These are phyloP conservation scores for Pseudogymnoascus sp. DNA, from an alignment of 2,329 filamentous ascomycete genomes.

Conservation along the genomic window DNA sequence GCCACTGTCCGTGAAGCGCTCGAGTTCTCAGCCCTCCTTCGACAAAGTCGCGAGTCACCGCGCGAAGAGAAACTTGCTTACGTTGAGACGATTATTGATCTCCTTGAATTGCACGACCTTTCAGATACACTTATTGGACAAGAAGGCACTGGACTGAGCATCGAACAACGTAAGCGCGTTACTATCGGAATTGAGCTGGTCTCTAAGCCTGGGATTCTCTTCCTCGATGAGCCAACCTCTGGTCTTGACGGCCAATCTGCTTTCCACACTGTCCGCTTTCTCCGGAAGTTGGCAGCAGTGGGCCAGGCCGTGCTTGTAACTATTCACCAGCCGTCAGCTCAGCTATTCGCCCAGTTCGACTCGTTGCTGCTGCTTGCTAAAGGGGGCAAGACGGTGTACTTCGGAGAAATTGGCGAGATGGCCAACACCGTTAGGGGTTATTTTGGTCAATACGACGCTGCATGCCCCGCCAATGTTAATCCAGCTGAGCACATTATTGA, in stretches of 20 bases:
- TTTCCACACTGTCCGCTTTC: constrained; percentile 54
- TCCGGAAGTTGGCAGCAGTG: constrained; percentile 50
- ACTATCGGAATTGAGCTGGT: constrained; percentile 53
- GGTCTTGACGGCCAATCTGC: constrained; percentile 57
- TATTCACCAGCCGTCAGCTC: constrained; percentile 46
- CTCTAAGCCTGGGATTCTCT: constrained; percentile 49
- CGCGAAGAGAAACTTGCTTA: constrained; percentile 71
- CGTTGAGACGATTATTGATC: constrained; percentile 68
- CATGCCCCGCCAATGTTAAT: constrained; percentile 43
- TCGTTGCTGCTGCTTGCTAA: constrained; percentile 54
- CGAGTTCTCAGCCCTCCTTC: constrained; percentile 78
- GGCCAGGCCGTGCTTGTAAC: constrained; percentile 48
- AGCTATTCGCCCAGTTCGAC: constrained; percentile 50
- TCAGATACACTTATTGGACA: constrained; percentile 57
- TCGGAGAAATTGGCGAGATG: constrained; percentile 56
- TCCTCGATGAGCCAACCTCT: constrained; percentile 53
- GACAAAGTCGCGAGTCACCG: constrained; percentile 66
- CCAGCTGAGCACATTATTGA: constrained; percentile 37
- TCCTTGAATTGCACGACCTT: constrained; percentile 60
- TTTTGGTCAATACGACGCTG: constrained; percentile 52
- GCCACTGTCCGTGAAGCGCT: constrained; percentile 82
- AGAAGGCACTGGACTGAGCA: constrained; percentile 51
- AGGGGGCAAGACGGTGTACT: constrained; percentile 61
- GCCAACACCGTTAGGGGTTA: constrained; percentile 50
- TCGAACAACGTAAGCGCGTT: constrained; percentile 53